Evolutionary conservation across 495 filamentous ascomycete genomes (phyloP).

Genomic region (Darksidea phi): DNA sequence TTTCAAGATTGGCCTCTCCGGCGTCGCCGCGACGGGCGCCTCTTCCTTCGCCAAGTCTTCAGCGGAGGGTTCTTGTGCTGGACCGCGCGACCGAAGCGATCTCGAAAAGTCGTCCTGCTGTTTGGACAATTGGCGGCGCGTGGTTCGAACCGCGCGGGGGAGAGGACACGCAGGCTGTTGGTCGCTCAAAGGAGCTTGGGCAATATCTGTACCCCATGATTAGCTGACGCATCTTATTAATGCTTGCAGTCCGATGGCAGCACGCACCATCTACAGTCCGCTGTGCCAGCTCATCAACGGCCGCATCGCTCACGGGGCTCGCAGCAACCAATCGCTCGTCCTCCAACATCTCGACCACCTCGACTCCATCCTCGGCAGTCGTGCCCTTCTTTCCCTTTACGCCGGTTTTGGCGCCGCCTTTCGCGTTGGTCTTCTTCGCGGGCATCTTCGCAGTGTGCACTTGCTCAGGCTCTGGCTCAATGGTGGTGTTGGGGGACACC

Average conservation of each 20-base stretch:
- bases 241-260: not conserved
- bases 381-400: constrained; percentile 26
- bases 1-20: not conserved
- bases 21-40: not conserved
- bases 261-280: constrained; percentile 21
- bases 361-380: constrained; percentile 15
- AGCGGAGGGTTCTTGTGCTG: not conserved
- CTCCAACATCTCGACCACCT: constrained; percentile 20
- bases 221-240: constrained; percentile 9
- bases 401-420: constrained; percentile 26
- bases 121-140: constrained; percentile 34
- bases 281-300: constrained; percentile 29
- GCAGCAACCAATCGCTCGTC: constrained; percentile 31
- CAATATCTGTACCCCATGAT: constrained; percentile 26
- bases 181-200: constrained; percentile 33
- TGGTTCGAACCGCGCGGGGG: constrained; percentile 35
- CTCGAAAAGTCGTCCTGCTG: constrained; percentile 28
- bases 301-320: constrained; percentile 31
- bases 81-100: constrained; percentile 1
- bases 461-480: constrained; percentile 9
- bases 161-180: constrained; percentile 24
- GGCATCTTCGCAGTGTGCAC: constrained; percentile 24
- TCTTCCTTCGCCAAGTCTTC: not conserved
- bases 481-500: constrained; percentile 27
- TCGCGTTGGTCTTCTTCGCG: constrained; percentile 28